These are phyloP conservation scores for Vitis vinifera DNA, from an alignment of 164 flowering plant genomes.

Conservation along the genomic window ASM3070453v1 NC_081805.1:9845001-9845500, in stretches of 20 bases:
- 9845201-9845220: not conserved
- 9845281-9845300: constrained; percentile 16
- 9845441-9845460: too few relatives aligned
- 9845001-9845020: constrained; percentile 45
- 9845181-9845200: constrained; percentile 23
- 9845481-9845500: not conserved
- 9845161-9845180: constrained; percentile 42
- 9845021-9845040: constrained; percentile 38
- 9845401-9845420: not conserved
- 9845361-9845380: constrained; percentile 6
- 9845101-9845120: not conserved
- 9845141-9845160: constrained; percentile 38
- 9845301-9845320: constrained; percentile 3
- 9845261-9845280: constrained; percentile 15
- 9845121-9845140: constrained; percentile 11
- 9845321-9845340: not conserved
- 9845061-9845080: not conserved
- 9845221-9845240: constrained; percentile 15
- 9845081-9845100: constrained; percentile 2
- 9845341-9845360: constrained; percentile 14
- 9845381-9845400: constrained; percentile 14
- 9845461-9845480: too few relatives aligned
- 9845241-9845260: constrained; percentile 5
- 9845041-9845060: constrained; percentile 24
- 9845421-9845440: not conserved